Evolutionary conservation across 345 rosid species (phyloP).

Genomic region (Corchorus olitorius): DNA sequence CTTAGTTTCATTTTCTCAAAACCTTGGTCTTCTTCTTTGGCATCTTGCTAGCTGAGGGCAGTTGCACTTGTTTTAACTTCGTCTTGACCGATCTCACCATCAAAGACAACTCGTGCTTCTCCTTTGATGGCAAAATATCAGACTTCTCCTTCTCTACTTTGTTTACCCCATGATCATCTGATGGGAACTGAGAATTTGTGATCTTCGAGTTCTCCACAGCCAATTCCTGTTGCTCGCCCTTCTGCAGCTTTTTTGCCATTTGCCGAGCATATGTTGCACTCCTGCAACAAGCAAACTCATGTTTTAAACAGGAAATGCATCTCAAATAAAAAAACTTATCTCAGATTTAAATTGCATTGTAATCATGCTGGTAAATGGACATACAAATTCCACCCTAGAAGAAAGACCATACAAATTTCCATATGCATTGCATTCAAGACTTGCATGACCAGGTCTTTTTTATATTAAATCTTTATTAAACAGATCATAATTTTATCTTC

Average conservation of each 20-base stretch:
- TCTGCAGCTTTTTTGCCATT: constrained; percentile 48
- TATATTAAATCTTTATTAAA: neutral
- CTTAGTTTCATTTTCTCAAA: constrained; percentile 21
- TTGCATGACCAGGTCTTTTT: neutral
- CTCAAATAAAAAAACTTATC: neutral
- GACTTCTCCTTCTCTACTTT: constrained; percentile 21
- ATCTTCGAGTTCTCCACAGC: constrained; percentile 31
- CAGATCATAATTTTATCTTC: neutral
- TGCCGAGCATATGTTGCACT: constrained; percentile 85
- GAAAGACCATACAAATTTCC: neutral
- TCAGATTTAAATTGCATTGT: neutral
- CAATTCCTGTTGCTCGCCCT: constrained; percentile 34
- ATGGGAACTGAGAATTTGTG: constrained; percentile 18
- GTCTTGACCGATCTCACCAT: constrained; percentile 74
- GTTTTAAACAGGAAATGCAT: constrained; percentile 11
- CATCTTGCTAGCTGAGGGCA: constrained; percentile 31
- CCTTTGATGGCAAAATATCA: constrained; percentile 35
- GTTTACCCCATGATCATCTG: constrained; percentile 20
- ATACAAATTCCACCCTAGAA: neutral
- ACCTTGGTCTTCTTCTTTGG: constrained; percentile 33
- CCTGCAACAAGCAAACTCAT: constrained; percentile 50
- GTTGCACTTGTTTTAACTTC: constrained; percentile 58
- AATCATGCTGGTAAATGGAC: neutral
- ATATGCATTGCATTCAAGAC: neutral
- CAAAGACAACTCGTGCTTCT: constrained; percentile 55